Percentiles rank a stretch among this genome's conserved stretches.
These are phyloP conservation scores for Chrysopogon serrulatus DNA, from an alignment of 176 grass and related monocot species.

Conservation along the genomic window DNA sequence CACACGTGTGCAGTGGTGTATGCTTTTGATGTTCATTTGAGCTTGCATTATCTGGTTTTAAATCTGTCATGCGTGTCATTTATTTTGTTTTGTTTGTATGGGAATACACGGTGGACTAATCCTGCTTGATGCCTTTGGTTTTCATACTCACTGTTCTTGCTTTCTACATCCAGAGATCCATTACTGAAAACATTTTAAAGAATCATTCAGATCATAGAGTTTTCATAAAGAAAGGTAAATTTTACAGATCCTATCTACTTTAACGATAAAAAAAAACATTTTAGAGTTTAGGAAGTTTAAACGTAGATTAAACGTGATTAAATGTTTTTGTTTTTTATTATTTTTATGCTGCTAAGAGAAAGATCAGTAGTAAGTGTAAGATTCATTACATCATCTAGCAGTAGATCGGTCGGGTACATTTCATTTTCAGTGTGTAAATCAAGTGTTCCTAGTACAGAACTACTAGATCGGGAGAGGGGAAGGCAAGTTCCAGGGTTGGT, in stretches of 20 bases:
- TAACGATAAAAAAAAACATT: neutral
- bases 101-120: neutral
- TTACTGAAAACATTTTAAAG: neutral
- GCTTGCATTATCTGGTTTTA: neutral
- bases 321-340: too few relatives aligned
- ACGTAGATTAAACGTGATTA: too few relatives aligned
- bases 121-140: neutral
- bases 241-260: neutral
- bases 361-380: too few relatives aligned
- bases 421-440: too few relatives aligned
- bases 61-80: neutral
- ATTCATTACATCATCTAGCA: too few relatives aligned
- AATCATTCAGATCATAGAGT: neutral
- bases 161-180: neutral
- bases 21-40: neutral
- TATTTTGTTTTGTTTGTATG: neutral
- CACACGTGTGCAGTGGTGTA: neutral
- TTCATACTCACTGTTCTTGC: neutral
- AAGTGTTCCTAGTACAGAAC: too few relatives aligned
- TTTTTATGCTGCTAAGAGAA: too few relatives aligned
- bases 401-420: too few relatives aligned
- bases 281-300: too few relatives aligned
- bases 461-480: too few relatives aligned
- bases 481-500: too few relatives aligned
- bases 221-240: neutral